Base-by-base conservation (phyloP, 345 rosid genomes). In the Viola odorata region DNA sequence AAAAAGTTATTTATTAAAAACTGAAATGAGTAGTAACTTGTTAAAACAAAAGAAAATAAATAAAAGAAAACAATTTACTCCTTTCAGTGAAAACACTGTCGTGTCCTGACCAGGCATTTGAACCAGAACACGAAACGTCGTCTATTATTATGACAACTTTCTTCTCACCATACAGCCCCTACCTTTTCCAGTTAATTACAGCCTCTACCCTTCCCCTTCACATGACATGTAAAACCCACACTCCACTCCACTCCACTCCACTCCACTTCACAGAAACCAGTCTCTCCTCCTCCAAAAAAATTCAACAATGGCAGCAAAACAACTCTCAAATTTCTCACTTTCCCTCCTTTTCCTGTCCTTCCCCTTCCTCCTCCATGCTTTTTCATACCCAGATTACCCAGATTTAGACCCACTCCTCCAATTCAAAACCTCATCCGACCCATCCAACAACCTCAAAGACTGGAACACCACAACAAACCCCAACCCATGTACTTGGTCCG, bases 401-500 rank as follows among this genome's bases (percentile, higher is more conserved):
- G 98, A 91, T 64, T 69, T 74, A 57, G 62, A 81, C 7, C 58
- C 82, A 14, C 83, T 91, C 23, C 41, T 82, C 0, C 62, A 63
- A 55, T 91, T 88, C 81, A 88, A 81, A 68, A 66, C 82, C 64
- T 32, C 76, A 12, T 71, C 89, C 0, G 97, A 86, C 75, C 58
- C 67, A 60, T 65, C 79, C 73, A 73, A 80, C 65, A 73, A 69
- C 60, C 95, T 91, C 23, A 3, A 42, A 49, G 61, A 78, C 17
- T 91, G 98, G 98, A 83, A 79, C 5, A 75, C 81, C 57, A 52
- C 77, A 45, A 68, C 82, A 3, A 74, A 81, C 54, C 52, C 77
- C 49, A 69, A 75, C 70, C 77, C 64, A 4, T 89, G 98, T 63
- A 59, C 74, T 37, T 91, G 91, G 89, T 72, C 71, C 57, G 96